Evolutionary conservation across 768 basidiomycete species (phyloP), one percentile per base, ranked within the genome.

Genomic region (Russula compacta): DNA sequence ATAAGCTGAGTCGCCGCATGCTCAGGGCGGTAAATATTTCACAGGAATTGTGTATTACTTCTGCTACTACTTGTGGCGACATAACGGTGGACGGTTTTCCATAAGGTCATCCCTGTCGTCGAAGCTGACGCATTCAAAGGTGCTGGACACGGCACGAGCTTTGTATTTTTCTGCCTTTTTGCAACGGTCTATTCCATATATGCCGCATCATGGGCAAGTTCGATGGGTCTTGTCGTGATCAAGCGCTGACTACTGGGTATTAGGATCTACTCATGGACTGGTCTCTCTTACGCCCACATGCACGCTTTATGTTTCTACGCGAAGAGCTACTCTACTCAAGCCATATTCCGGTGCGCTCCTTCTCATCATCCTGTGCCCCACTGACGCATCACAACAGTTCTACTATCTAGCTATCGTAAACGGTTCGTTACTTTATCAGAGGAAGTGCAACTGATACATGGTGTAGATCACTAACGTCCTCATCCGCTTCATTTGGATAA

Each of bases 191-290:
- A 83, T 68, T 80, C 93, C 0, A 60, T 80, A 2, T 99, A 97
- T 70, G 82, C 84, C 5, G 79, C 79, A 44, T 71, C 81, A 40
- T 98, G 97, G 95, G 93, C 90, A 68, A 55, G 83, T 68, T 21
- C 14, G 6, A 6, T 19, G 10, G 29, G 56, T 21, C 32, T 44
- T 2, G 29, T 38, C 24, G 32, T 14, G 17, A 39, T 43, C 38
- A 48, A 58, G 36, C n/a, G 42, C 43, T 57, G 33, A 58, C 29
- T 36, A 19, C 42, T 19, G 7, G 36, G n/a, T 17, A 15, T 33
- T 64, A 91, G 92, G 93, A 97, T 67, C 71, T 92, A 36, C 69
- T 87, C 10, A 89, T 95, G 83, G 95, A 98, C 71, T 98, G 95
- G 95, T 91, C 89, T 1, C 70, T 98, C 47, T 75, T 92, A 46